Percentiles rank a stretch among this genome's conserved stretches.
Evolutionary conservation across 805 yeast genomes (phyloP).

Genomic region (Komagataella kurtzmanii): DNA sequence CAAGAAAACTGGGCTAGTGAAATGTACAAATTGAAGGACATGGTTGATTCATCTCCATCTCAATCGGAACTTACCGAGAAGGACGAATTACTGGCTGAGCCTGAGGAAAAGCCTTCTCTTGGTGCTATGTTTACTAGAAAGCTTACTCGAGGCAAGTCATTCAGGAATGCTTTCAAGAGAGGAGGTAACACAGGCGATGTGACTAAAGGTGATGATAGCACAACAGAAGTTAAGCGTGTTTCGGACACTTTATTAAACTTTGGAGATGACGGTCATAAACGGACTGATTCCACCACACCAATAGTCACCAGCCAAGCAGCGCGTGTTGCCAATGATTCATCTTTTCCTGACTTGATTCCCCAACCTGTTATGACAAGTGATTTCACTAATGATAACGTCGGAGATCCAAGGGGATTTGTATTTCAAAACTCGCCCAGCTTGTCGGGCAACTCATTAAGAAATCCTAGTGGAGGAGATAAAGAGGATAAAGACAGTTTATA

Average conservation of each 20-base stretch:
- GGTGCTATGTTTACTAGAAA: conserved; percentile 30
- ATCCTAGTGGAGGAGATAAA: not conserved
- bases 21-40: conserved; percentile 34
- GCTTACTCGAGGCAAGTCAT: conserved; percentile 28
- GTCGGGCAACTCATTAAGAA: not conserved
- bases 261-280: conserved; percentile 2
- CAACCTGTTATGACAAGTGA: not conserved
- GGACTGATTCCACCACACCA: conserved; percentile 7
- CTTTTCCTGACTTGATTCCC: not conserved
- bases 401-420: not conserved
- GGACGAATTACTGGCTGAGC: conserved; percentile 17
- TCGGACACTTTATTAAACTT: conserved; percentile 3
- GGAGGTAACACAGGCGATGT: not conserved
- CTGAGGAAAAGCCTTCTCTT: conserved; percentile 20
- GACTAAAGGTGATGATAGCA: conserved; percentile 3
- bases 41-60: conserved; percentile 12
- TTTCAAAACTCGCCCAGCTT: conserved; percentile 2
- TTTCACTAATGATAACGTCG: not conserved
- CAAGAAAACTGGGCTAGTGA: conserved; percentile 61
- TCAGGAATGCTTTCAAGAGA: conserved; percentile 5
- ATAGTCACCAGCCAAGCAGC: conserved; percentile 1
- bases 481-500: not conserved
- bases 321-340: not conserved
- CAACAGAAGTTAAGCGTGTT: conserved; percentile 4
- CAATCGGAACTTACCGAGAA: conserved; percentile 9